Conservation (phyloP, 2,329 filamentous ascomycete genomes). For the Fusarium tanahbumbuense region DNA sequence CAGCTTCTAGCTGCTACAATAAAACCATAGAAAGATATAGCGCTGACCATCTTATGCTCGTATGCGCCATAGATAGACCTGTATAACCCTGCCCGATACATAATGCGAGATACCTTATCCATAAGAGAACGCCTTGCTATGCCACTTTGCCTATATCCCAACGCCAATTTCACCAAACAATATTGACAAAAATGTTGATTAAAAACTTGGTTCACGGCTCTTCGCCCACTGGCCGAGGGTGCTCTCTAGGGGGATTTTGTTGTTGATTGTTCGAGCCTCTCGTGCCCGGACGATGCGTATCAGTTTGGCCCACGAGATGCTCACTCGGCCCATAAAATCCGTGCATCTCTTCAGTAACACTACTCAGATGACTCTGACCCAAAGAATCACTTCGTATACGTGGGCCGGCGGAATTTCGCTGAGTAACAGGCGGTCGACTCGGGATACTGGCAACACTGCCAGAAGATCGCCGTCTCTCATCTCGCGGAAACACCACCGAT, state of each 20-base stretch:
- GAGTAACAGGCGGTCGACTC: slow-evolving; percentile 41
- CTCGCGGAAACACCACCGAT: slow-evolving; percentile 29
- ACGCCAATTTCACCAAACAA: neutral
- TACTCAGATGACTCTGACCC: slow-evolving; percentile 39
- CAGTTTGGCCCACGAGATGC: slow-evolving; percentile 57
- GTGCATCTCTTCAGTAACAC: slow-evolving; percentile 61
- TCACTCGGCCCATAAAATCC: slow-evolving; percentile 60
- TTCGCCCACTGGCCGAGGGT: slow-evolving; percentile 4
- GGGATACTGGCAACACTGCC: slow-evolving; percentile 37
- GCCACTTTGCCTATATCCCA: slow-evolving; percentile 2
- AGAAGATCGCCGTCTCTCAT: slow-evolving; percentile 46
- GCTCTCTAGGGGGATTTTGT: neutral
- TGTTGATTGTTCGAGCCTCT: slow-evolving; percentile 10
- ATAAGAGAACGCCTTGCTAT: slow-evolving; percentile 25
- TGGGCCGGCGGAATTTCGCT: slow-evolving; percentile 47
- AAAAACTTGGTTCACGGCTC: neutral
- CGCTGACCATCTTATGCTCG: neutral
- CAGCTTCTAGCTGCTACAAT: neutral
- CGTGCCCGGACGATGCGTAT: slow-evolving; percentile 37
- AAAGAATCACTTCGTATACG: slow-evolving; percentile 42
- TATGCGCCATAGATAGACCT: slow-evolving; percentile 11
- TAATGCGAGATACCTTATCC: neutral
- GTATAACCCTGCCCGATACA: neutral
- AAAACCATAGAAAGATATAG: neutral
- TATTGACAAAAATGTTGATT: neutral